These are phyloP conservation scores for Pichia kluyveri DNA, from an alignment of 805 yeast genomes.

Conservation along the genomic window DNA sequence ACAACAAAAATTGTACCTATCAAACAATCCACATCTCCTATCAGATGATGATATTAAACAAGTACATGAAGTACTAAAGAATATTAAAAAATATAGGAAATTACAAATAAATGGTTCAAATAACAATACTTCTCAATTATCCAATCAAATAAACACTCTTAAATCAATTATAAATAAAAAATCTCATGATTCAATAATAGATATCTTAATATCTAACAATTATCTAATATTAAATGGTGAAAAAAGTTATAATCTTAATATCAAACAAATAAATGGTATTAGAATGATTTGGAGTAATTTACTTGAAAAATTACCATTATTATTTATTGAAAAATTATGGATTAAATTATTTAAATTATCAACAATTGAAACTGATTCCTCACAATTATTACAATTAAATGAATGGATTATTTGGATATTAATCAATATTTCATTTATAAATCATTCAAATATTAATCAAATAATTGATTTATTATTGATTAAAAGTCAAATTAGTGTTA, in stretches of 20 bases:
- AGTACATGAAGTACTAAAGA: conserved; percentile 32
- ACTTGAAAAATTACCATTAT: conserved; percentile 14
- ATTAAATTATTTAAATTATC: conserved; percentile 8
- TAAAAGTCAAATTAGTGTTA: conserved; percentile 3
- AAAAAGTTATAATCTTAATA: conserved; percentile 10
- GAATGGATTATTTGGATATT: conserved; percentile 10
- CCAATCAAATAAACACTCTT: conserved; percentile 9
- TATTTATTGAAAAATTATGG: conserved; percentile 11
- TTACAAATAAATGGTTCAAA: conserved; percentile 28
- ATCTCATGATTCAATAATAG: conserved; percentile 12
- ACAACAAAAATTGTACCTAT: not conserved
- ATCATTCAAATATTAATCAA: conserved; percentile 7
- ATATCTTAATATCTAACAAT: conserved; percentile 24
- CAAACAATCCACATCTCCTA: not conserved
- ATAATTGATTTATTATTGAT: conserved; percentile 8
- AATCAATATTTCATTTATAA: conserved; percentile 11
- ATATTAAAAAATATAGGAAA: conserved; percentile 42
- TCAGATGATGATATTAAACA: not conserved
- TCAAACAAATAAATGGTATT: conserved; percentile 21
- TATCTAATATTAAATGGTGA: conserved; percentile 24
- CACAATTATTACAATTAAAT: not conserved
- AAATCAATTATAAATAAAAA: not conserved
- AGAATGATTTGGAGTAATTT: conserved; percentile 24
- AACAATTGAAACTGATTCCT: not conserved
- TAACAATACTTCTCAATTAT: conserved; percentile 33